Evolutionary conservation across 306 rosid species (phyloP).

Genomic region (Glycyrrhiza uralensis): DNA sequence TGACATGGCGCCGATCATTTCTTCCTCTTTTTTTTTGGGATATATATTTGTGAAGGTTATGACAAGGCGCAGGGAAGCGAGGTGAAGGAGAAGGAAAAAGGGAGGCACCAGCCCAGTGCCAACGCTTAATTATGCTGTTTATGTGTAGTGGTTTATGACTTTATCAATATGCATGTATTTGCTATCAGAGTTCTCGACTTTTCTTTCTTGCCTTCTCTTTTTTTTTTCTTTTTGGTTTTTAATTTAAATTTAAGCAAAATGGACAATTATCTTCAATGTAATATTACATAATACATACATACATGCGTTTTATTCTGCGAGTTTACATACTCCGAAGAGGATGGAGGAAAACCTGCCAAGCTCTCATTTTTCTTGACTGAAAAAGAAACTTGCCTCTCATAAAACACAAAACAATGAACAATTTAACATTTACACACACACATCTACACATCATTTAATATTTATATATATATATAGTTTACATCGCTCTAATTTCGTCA

Average conservation of each 20-base stretch:
- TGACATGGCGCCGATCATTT: not conserved
- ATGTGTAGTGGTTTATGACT: not conserved
- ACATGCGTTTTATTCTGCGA: too few species aligned
- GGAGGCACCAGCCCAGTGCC: conserved; percentile 49
- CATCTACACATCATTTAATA: too few species aligned
- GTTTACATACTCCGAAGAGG: too few species aligned
- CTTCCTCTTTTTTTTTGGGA: not conserved
- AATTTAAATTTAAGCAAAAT: not conserved
- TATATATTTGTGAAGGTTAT: conserved; percentile 55
- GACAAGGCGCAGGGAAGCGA: conserved; percentile 90
- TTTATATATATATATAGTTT: too few species aligned
- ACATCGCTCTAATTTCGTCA: not conserved
- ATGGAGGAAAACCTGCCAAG: too few species aligned
- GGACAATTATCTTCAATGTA: not conserved
- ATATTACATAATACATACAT: too few species aligned
- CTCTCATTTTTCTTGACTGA: too few species aligned
- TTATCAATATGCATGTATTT: not conserved
- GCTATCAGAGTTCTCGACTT: not conserved
- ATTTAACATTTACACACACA: too few species aligned
- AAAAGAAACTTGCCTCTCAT: too few species aligned
- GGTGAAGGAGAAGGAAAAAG: conserved; percentile 85
- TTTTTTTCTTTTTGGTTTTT: not conserved
- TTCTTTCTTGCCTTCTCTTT: not conserved
- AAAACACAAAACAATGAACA: too few species aligned
- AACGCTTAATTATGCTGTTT: conserved; percentile 8